Evolutionary conservation across 2,329 filamentous ascomycete species (phyloP).

Genomic region (Fusarium paranaense): DNA sequence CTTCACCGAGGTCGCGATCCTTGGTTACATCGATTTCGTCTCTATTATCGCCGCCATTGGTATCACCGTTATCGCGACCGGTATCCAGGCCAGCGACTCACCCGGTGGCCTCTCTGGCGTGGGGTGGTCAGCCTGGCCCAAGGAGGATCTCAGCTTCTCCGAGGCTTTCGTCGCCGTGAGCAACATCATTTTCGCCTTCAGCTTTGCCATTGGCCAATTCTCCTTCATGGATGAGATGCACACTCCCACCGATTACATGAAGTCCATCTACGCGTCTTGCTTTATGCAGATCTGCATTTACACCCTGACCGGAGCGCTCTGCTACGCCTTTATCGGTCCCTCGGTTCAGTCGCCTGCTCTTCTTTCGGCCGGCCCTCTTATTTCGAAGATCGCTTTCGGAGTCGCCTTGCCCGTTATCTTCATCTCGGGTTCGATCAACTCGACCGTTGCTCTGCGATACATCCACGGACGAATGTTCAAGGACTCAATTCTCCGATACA

Average conservation of each 20-base stretch:
- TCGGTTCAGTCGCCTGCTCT: conserved; percentile 75
- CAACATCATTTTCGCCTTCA: conserved; percentile 62
- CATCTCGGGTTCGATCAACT: conserved; percentile 37
- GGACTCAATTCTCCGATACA: conserved; percentile 30
- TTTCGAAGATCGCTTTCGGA: conserved; percentile 78
- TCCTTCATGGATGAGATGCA: conserved; percentile 42
- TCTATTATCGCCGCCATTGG: conserved; percentile 67
- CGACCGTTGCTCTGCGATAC: conserved; percentile 33
- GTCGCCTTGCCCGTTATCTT: conserved; percentile 69
- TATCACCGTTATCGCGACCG: conserved; percentile 74
- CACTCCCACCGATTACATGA: conserved; percentile 47
- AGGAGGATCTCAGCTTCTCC: conserved; percentile 58
- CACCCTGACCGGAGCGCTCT: conserved; percentile 72
- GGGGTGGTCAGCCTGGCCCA: conserved; percentile 59
- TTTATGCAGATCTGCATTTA: conserved; percentile 73
- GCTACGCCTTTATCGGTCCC: conserved; percentile 76
- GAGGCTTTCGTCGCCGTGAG: conserved; percentile 70
- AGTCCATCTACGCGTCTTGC: conserved; percentile 72
- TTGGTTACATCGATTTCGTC: conserved; percentile 59
- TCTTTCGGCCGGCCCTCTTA: conserved; percentile 67
- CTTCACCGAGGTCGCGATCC: conserved; percentile 50
- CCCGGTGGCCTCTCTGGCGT: conserved; percentile 48
- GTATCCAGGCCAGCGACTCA: conserved; percentile 54
- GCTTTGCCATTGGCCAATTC: conserved; percentile 37
- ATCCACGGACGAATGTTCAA: conserved; percentile 37